Evolutionary conservation across 306 rosid genomes (phyloP), one percentile per base, ranked within the genome.

Genomic region (Carpinus fangiana): DNA sequence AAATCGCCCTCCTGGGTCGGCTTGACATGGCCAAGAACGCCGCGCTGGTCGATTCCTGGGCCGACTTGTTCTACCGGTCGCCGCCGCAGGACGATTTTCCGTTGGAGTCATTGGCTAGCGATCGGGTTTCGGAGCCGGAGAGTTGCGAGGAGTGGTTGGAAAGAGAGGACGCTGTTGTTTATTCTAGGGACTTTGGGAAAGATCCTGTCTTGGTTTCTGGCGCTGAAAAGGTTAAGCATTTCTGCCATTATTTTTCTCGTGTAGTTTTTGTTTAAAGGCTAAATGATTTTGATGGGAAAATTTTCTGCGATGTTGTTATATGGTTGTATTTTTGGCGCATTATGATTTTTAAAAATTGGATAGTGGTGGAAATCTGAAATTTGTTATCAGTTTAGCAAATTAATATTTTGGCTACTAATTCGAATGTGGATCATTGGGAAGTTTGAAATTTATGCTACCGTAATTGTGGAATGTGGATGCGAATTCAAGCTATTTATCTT

Each of bases 61-160:
- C 96, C 61, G 94, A 93, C 78, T 78, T 90, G 61, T 89, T 96
- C 89, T 76, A 84, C 64, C 83, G 85, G 52, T 53, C 89, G 2
- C 82, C 69, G 21, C 72, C 17, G 13, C 64, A 9, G 43, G 90
- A 80, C 26, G 83, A 85, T 82, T 82, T 83, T 38, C 81, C 57
- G 61, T 23, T 84, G 7, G 89, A 41, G 50, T 6, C 54, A 60
- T 46, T 62, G 73, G 78, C 14, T 16, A 48, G 13, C 70, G 89
- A 78, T 73, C 83, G 57, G 80, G 76, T 48, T 76, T 77, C 84
- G 73, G 90, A 84, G n/a, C 73, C 79, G 52, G 87, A 68, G 69
- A 81, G 80, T 4, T 95, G 99, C 41, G 96, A 95, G 86, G 84
- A 80, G 48, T 95, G 97, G 98, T 84, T 95, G 86, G 96, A 91